Evolutionary conservation across 1,284 basidiomycete species (phyloP).

Genomic region (Phellinidium pouzarii): DNA sequence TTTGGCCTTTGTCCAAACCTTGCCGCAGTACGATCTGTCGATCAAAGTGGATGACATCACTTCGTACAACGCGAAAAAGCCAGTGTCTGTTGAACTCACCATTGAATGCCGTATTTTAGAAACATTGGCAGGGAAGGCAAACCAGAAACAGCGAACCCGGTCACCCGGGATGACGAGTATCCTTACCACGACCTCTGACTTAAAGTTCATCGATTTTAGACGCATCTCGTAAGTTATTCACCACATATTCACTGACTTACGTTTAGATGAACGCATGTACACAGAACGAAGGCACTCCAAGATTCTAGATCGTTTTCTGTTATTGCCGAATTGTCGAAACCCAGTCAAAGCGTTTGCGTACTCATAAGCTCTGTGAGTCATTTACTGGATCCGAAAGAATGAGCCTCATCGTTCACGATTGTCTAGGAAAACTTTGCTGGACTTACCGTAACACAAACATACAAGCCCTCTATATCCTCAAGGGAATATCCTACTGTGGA

Average conservation of each 20-base stretch:
- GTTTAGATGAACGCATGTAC: slow-evolving; percentile 13
- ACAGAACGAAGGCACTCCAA: slow-evolving; percentile 58
- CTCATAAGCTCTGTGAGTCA: slow-evolving; percentile 56
- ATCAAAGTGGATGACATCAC: slow-evolving; percentile 35
- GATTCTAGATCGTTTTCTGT: slow-evolving; percentile 53
- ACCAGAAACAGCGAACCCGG: slow-evolving; percentile 32
- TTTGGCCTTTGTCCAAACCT: slow-evolving; percentile 48
- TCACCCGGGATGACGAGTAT: slow-evolving; percentile 57
- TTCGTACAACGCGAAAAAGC: slow-evolving; percentile 37
- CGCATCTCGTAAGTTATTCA: slow-evolving; percentile 53
- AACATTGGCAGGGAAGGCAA: slow-evolving; percentile 34
- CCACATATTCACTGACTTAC: background rate
- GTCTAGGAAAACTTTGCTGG: slow-evolving; percentile 65
- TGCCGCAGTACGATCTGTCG: slow-evolving; percentile 54
- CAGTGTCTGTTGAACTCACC: slow-evolving; percentile 54
- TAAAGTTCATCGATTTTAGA: slow-evolving; percentile 67
- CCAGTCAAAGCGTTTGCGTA: slow-evolving; percentile 64
- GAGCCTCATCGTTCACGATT: slow-evolving; percentile 3
- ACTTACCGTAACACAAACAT: slow-evolving; percentile 40
- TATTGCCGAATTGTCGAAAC: slow-evolving; percentile 52
- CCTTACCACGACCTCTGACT: slow-evolving; percentile 66
- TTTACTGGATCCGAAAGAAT: too few relatives aligned
- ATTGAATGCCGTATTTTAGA: slow-evolving; percentile 48
- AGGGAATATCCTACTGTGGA: slow-evolving; percentile 55
- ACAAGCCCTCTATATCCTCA: slow-evolving; percentile 50